These are phyloP conservation scores for Phytophthora pseudosyringae DNA, from an alignment of 352 stramenopile species.

Conservation along the genomic window DNA sequence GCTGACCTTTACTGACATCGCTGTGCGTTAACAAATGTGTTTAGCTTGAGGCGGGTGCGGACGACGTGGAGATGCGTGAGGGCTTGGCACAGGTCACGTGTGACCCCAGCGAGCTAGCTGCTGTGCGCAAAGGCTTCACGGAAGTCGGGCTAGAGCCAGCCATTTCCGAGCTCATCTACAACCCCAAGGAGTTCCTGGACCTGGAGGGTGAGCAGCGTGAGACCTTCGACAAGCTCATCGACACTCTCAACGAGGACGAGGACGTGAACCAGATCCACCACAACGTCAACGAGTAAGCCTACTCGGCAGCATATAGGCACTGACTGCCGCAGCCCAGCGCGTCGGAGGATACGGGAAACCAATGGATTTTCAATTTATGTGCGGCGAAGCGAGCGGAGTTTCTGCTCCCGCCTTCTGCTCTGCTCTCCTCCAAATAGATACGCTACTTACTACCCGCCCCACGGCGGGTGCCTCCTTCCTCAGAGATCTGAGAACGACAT, in stretches of 20 bases:
- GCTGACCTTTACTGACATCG: constrained; percentile 9
- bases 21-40: background rate
- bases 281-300: constrained; percentile 76
- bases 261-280: constrained; percentile 85
- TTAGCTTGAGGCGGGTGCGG: constrained; percentile 73
- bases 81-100: constrained; percentile 75
- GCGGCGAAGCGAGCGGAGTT: constrained; percentile 28
- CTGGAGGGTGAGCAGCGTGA: constrained; percentile 55
- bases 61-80: constrained; percentile 74
- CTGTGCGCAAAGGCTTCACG: constrained; percentile 64
- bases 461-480: constrained; percentile 24
- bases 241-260: constrained; percentile 79
- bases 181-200: constrained; percentile 81
- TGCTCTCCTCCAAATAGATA: constrained; percentile 48
- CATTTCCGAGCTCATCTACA: constrained; percentile 83
- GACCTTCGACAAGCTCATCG: constrained; percentile 79
- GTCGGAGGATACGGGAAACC: constrained; percentile 13
- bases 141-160: constrained; percentile 64
- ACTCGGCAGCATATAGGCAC: too few species aligned
- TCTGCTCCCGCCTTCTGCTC: constrained; percentile 11
- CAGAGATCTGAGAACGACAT: constrained; percentile 50
- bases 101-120: constrained; percentile 65
- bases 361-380: constrained; percentile 29
- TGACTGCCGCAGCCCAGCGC: background rate
- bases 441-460: constrained; percentile 38